Evolutionary conservation across 768 basidiomycete genomes (phyloP).

Genomic region (Podaxis sp.): DNA sequence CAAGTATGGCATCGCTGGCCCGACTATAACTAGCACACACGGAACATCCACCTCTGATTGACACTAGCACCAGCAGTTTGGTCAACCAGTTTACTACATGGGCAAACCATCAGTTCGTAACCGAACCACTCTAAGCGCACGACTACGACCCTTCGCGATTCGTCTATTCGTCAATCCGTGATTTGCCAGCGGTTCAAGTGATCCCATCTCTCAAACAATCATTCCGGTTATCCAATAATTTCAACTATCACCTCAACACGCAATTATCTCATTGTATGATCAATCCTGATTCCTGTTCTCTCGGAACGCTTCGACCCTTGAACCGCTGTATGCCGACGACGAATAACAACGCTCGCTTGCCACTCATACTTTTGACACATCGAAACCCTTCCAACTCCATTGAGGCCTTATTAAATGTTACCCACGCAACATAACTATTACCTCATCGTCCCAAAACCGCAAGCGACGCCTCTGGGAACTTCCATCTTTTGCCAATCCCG

Average conservation of each 20-base stretch:
- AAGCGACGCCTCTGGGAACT: background rate
- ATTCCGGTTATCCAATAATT: constrained; percentile 9
- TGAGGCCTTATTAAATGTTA: background rate
- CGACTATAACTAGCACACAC: background rate
- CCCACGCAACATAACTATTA: background rate
- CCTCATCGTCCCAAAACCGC: background rate
- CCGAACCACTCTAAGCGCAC: background rate
- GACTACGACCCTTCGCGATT: background rate
- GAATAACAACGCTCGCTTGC: background rate
- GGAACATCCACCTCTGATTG: background rate
- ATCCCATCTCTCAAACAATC: constrained; percentile 1
- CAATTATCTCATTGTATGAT: background rate
- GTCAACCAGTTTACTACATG: background rate
- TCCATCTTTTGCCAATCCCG: background rate
- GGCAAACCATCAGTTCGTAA: background rate
- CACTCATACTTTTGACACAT: background rate
- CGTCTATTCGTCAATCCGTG: background rate
- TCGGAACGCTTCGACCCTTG: background rate
- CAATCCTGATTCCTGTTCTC: constrained; percentile 6
- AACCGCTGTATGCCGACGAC: background rate
- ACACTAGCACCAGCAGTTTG: background rate
- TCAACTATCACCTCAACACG: background rate
- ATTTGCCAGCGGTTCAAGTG: constrained; percentile 4
- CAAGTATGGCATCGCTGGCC: background rate
- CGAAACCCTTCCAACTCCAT: background rate